phyloP scores from a whole-genome alignment of 1,139 yeast species.

The Candida gigantensis region DNA sequence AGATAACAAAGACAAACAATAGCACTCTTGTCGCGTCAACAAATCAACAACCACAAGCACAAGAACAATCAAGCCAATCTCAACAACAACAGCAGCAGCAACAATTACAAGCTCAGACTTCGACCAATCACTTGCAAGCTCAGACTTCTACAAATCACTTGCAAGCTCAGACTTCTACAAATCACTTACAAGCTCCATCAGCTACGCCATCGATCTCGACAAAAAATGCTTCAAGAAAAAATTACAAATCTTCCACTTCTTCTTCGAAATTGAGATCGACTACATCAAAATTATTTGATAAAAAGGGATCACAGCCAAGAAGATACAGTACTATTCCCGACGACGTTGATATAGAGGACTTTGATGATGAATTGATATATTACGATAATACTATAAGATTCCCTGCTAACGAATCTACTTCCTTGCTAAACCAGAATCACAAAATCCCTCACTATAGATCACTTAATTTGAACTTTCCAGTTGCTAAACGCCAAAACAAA shows the following conservation, averaged over 20 bases:
- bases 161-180: constrained; percentile 4
- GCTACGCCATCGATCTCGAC: constrained; percentile 23
- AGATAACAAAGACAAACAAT: constrained; percentile 17
- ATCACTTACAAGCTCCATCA: constrained; percentile 4
- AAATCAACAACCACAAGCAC: constrained; percentile 6
- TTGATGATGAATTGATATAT: constrained; percentile 50
- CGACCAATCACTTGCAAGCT: constrained; percentile 6
- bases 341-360: constrained; percentile 66
- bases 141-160: no score
- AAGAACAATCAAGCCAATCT: constrained; percentile 1
- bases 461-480: constrained; percentile 37
- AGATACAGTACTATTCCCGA: constrained; percentile 73
- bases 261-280: constrained; percentile 59
- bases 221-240: constrained; percentile 27
- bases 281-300: constrained; percentile 69
- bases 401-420: constrained; percentile 31
- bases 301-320: constrained; percentile 69
- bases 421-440: constrained; percentile 33
- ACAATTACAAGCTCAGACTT: constrained; percentile 4
- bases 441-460: constrained; percentile 47
- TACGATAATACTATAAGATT: constrained; percentile 34
- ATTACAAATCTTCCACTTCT: constrained; percentile 30
- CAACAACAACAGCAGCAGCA: constrained; percentile 8
- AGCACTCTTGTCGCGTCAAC: constrained; percentile 8
- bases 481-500: constrained; percentile 31